phyloP scores from a whole-genome alignment of 2,329 filamentous ascomycete genomes.

The Neodidymelliopsis sp. region DNA sequence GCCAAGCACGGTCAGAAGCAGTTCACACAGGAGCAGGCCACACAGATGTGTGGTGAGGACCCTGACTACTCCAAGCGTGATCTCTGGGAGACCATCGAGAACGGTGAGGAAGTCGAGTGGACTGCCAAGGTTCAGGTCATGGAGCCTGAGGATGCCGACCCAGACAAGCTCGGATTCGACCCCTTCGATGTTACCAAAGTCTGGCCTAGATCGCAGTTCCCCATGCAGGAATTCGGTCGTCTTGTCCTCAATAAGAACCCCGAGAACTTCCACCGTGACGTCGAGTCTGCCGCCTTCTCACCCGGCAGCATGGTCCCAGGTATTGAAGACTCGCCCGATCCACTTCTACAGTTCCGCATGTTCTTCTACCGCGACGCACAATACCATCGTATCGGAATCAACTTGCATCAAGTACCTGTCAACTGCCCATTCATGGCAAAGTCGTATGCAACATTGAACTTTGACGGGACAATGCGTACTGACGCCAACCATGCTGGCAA shows the following conservation, averaged over 20 bases:
- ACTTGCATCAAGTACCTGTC: conserved; percentile 59
- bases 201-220: conserved; percentile 59
- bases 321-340: conserved; percentile 52
- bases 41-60: conserved; percentile 57
- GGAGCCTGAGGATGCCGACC: conserved; percentile 56
- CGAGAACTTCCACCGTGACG: conserved; percentile 59
- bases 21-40: conserved; percentile 56
- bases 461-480: conserved; percentile 58
- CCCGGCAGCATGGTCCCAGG: conserved; percentile 61
- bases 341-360: conserved; percentile 34
- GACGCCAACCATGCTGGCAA: conserved; percentile 59
- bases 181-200: conserved; percentile 63
- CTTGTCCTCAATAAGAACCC: conserved; percentile 63
- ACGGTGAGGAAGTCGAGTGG: conserved; percentile 53
- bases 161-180: conserved; percentile 60
- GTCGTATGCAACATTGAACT: conserved; percentile 57
- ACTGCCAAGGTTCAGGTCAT: conserved; percentile 57
- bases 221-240: conserved; percentile 59
- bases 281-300: conserved; percentile 51
- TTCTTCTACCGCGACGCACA: conserved; percentile 55
- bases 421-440: conserved; percentile 58
- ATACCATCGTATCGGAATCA: conserved; percentile 61
- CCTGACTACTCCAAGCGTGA: conserved; percentile 60
- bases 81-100: conserved; percentile 55
- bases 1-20: conserved; percentile 58